A percentile compares a stretch with the other conserved stretches of the same genome.
These are phyloP conservation scores for Rhamnella rubrinervis DNA, from an alignment of 331 rosid genomes.

Conservation along the genomic window DNA sequence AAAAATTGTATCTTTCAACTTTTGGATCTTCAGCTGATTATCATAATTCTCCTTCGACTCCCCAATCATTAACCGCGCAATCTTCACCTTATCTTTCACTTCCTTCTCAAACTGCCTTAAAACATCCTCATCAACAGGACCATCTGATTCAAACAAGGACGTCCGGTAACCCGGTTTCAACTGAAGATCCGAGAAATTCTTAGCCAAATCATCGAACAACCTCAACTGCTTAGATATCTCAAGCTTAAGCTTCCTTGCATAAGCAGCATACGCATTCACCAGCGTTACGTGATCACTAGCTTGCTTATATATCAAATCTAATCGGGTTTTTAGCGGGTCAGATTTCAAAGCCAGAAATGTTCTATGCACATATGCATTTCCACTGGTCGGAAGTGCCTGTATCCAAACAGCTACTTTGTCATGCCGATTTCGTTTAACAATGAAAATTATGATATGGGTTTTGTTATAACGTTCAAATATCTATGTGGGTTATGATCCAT, in stretches of 20 bases:
- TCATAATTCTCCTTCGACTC: constrained; percentile 96
- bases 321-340: constrained; percentile 77
- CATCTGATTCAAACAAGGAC: constrained; percentile 68
- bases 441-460: background rate
- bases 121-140: constrained; percentile 81
- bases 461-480: background rate
- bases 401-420: constrained; percentile 19
- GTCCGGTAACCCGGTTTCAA: constrained; percentile 54
- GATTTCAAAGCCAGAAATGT: constrained; percentile 93
- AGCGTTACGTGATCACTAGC: constrained; percentile 89
- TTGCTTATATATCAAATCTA: constrained; percentile 90
- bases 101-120: constrained; percentile 96
- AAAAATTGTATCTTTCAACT: constrained; percentile 93
- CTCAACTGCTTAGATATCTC: constrained; percentile 84
- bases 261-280: constrained; percentile 94
- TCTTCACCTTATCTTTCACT: constrained; percentile 93
- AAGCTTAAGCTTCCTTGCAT: constrained; percentile 98
- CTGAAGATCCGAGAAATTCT: constrained; percentile 61
- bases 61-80: constrained; percentile 66
- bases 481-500: background rate
- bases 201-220: constrained; percentile 86
- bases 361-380: constrained; percentile 79
- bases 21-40: constrained; percentile 93
- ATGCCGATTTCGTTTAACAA: constrained; percentile 23
- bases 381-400: constrained; percentile 79